Base-by-base conservation (phyloP, 116 monocot species). In the Zostera marina region DNA sequence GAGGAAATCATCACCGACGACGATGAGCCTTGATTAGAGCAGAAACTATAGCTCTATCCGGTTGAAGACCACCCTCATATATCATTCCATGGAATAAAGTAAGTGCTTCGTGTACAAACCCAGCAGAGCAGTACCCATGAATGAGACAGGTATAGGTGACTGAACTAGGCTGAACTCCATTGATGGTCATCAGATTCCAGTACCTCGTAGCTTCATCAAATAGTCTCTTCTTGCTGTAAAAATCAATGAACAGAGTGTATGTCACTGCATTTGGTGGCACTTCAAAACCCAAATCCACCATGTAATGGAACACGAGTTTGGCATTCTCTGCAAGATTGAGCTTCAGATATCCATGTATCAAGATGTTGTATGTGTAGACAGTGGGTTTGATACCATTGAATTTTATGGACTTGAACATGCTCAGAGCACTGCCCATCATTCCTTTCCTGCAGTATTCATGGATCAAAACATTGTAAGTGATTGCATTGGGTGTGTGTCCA, bases 121-220 rank as follows among this genome's bases (percentile, higher is more conserved):
- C 66, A 11, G 7, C 41, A 12, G 41, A 55, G 49, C 59, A 60
- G 63, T 76, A 73, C 22, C 56, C 73, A 73, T 68, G 24, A 22
- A 76, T 60, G 12, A 74, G 19, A 8, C 59, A 32, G 44, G 62
- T 73, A 41, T 75, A 75, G 58, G 72, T 63, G 19, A 66, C 53
- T 11, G 25, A 26, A 67, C 65, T 66, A 53, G 72, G 73, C 14
- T 62, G 14, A 22, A 58, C 62, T 8, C 69, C 70, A 14, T 22
- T 66, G n/a, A 66, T 60, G 10, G 21, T 19, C 65, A 81, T 76
- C 47, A 66, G 13, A 24, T 58, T 22, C 54, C 53, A 73, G 11
- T 8, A 15, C 44, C 52, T 25, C 52, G 59, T 47, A 43, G 71
- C 71, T 62, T 68, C 66, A 1, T 41, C 38, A 6, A 64, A 11